These are phyloP conservation scores for Pseudovirgaria hyperparasitica DNA, from an alignment of 2,329 filamentous ascomycete species.

Conservation along the genomic window DNA sequence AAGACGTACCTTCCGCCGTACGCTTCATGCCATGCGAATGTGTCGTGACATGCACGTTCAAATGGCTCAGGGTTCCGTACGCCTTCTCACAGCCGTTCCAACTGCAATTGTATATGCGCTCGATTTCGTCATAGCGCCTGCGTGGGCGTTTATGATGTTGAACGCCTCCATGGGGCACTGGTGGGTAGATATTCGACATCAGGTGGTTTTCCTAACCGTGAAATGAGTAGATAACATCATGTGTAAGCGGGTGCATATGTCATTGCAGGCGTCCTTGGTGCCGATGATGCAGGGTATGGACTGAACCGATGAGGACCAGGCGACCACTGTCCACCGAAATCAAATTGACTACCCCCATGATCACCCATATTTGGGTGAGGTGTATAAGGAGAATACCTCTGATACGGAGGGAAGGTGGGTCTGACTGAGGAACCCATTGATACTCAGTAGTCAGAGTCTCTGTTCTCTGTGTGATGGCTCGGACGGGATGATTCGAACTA, in stretches of 20 bases:
- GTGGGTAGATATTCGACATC: constrained; percentile 80
- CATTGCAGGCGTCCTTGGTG: constrained; percentile 43
- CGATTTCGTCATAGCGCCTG: constrained; percentile 92
- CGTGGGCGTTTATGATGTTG: constrained; percentile 95
- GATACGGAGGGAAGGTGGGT: constrained; percentile 74
- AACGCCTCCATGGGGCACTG: constrained; percentile 91
- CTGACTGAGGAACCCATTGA: constrained; percentile 99
- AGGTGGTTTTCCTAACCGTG: constrained; percentile 35
- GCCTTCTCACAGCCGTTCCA: constrained; percentile 99
- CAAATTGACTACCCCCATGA: constrained; percentile 58
- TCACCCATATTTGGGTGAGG: constrained; percentile 79
- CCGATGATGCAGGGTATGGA: constrained; percentile 43
- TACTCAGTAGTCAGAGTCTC: constrained; percentile 86
- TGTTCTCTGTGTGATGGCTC: constrained; percentile 53
- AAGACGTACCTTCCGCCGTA: constrained; percentile 81
- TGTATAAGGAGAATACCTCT: constrained; percentile 78
- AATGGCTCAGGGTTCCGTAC: constrained; percentile 90
- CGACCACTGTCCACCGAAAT: constrained; percentile 55
- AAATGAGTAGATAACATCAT: constrained; percentile 4
- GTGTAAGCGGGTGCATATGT: constrained; percentile 38
- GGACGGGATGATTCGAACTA: constrained; percentile 99
- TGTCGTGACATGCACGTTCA: constrained; percentile 98
- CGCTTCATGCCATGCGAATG: constrained; percentile 91
- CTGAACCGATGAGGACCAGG: constrained; percentile 29
- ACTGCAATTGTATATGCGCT: constrained; percentile 99